phyloP scores from a whole-genome alignment of 441 rosid species.

The Erodium texanum region DNA sequence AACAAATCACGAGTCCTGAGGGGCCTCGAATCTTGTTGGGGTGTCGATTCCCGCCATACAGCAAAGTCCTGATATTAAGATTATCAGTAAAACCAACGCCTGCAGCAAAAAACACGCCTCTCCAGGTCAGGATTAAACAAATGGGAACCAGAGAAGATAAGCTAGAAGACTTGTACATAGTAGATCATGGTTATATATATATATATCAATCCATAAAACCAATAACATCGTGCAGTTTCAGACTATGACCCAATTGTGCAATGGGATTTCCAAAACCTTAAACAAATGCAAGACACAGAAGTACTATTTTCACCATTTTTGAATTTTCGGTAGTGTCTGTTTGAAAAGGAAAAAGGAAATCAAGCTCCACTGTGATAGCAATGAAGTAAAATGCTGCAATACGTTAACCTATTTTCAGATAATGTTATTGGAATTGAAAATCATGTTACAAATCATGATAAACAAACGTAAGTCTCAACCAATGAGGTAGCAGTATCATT shows the following conservation, averaged over 20 bases:
- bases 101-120: slow-evolving; percentile 26
- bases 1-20: slow-evolving; percentile 59
- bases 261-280: too few relatives aligned
- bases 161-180: not conserved
- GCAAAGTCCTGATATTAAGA: slow-evolving; percentile 83
- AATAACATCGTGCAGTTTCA: not conserved
- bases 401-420: not conserved
- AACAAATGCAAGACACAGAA: too few relatives aligned
- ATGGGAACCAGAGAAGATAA: slow-evolving; percentile 9
- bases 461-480: not conserved
- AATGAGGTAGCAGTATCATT: too few relatives aligned
- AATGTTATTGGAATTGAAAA: not conserved
- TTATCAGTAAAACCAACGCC: slow-evolving; percentile 80
- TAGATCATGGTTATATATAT: not conserved
- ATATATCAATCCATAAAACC: not conserved
- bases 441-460: not conserved
- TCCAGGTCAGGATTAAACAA: not conserved
- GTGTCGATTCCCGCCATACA: slow-evolving; percentile 97
- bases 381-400: not conserved
- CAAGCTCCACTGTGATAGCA: not conserved
- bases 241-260: not conserved
- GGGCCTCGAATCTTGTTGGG: slow-evolving; percentile 79
- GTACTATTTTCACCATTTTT: too few relatives aligned
- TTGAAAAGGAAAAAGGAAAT: slow-evolving; percentile 12
- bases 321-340: not conserved